Evolutionary conservation across 2,329 filamentous ascomycete genomes (phyloP), one percentile per base, ranked within the genome.

Genomic region (Neofusicoccum kwambonambiense): DNA sequence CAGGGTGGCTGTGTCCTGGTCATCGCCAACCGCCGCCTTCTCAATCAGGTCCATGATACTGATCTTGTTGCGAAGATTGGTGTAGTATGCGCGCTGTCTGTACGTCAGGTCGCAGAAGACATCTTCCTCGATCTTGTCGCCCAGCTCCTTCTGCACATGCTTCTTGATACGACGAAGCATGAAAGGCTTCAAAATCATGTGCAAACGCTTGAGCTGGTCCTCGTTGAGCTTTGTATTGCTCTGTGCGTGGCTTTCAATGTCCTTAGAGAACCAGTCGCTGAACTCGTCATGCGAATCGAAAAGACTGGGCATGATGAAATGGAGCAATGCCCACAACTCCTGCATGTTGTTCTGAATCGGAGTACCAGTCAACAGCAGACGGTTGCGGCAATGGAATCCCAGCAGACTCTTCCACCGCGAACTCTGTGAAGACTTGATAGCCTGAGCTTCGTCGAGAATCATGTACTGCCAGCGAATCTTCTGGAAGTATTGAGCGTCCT

Each of bases 311-410:
- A 99, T 98, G 81, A 98, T 98, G 81, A 99, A 99, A 84, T 99
- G 95, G 19, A 99, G 84, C 69, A 99, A 80, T 35, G 95, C 95
- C 95, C 95, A 99, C 66, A 99, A 80, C 79, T 99, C 94, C 79
- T 98, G 95, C 95, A 99, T 99, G 84, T 98, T 99, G 82, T 99
- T 99, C 78, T 99, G 95, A 69, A 99, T 98, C 2, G 95, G 95
- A 0, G 95, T 99, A 80, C 95, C 95, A 0, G 95, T 99, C 19
- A 99, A 86, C 50, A 99, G 82, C 52, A 99, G 86, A 70, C 95
- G 88, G 79, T 98, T 99, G 67, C 95, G 90, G 80, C 94, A 98
- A 76, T 96, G 91, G 84, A 98, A 98, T 58, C 90, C 90, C 52
- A 99, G 84, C 69, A 99, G 79, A 69, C 90, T 93, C 85, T 98